Conservation (phyloP, 2,329 filamentous ascomycete genomes). For the Fusarium floridanum region DNA sequence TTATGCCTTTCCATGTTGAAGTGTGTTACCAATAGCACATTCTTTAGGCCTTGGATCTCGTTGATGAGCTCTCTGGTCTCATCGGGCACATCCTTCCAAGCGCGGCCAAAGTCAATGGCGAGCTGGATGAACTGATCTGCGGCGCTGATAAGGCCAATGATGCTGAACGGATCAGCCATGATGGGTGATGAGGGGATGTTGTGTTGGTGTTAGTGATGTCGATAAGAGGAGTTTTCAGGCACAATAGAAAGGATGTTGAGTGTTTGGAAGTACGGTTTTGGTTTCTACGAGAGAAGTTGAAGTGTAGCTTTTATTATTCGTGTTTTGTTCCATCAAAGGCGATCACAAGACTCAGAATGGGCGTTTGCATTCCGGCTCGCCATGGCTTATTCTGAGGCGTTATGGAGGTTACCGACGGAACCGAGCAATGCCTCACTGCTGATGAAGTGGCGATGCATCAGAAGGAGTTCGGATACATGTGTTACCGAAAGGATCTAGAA, state of each 20-base stretch:
- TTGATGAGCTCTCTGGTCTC: neutral
- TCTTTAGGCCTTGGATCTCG: neutral
- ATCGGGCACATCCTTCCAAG: neutral
- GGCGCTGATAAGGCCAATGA: neutral
- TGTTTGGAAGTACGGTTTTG: neutral
- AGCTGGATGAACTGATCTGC: neutral
- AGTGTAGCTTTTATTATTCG: neutral
- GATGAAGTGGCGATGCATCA: neutral
- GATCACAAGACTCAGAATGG: neutral
- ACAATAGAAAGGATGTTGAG: neutral
- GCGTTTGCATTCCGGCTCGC: neutral
- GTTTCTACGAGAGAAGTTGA: neutral
- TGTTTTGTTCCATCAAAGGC: neutral
- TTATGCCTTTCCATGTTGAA: neutral
- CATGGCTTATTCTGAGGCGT: neutral
- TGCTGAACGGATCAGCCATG: neutral
- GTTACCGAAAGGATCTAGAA: neutral
- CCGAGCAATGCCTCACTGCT: neutral
- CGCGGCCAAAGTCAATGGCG: neutral
- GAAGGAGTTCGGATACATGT: neutral
- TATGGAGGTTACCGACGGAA: neutral
- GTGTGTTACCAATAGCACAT: neutral
- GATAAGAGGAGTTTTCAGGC: too few relatives aligned
- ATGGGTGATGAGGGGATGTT: neutral
- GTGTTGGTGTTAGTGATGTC: too few relatives aligned